Percentiles rank a stretch among this genome's conserved stretches.
These are phyloP conservation scores for Yarrowia osloensis DNA, from an alignment of 805 yeast genomes.

Conservation along the genomic window DNA sequence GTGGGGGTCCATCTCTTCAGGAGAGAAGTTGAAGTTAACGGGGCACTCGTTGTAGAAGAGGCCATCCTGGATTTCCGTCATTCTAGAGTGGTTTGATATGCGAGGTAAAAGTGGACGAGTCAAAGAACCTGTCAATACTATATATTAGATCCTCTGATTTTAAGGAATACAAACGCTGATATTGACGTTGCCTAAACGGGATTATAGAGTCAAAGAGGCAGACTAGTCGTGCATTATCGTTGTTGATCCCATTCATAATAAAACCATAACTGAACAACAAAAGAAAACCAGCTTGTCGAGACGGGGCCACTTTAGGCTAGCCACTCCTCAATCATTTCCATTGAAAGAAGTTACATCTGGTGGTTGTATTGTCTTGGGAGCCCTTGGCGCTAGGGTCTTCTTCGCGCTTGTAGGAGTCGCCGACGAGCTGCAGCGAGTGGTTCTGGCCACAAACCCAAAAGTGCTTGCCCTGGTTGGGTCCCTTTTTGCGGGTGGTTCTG, in stretches of 20 bases:
- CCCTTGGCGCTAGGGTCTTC: neutral
- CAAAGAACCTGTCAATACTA: neutral
- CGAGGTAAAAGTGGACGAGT: neutral
- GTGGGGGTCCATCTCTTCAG: neutral
- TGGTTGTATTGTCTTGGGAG: neutral
- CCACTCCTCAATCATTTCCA: neutral
- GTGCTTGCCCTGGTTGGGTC: constrained; percentile 44
- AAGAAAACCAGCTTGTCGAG: too few relatives aligned
- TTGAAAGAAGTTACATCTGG: constrained; percentile 26
- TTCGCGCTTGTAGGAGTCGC: neutral
- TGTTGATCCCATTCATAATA: neutral
- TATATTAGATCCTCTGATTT: neutral
- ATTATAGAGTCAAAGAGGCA: neutral
- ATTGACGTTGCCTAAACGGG: neutral
- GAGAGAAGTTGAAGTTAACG: neutral
- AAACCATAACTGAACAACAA: too few relatives aligned
- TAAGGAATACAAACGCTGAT: neutral
- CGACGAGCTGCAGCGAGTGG: constrained; percentile 30
- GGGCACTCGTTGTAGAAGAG: neutral
- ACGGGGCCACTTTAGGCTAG: too few relatives aligned
- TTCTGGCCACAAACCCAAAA: constrained; percentile 44
- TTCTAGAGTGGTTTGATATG: neutral
- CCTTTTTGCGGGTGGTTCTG: constrained; percentile 40
- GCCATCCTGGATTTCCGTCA: neutral
- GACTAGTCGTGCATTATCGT: neutral